phyloP scores from a whole-genome alignment of 2,329 filamentous ascomycete genomes.

The Diaporthe amygdali region DNA sequence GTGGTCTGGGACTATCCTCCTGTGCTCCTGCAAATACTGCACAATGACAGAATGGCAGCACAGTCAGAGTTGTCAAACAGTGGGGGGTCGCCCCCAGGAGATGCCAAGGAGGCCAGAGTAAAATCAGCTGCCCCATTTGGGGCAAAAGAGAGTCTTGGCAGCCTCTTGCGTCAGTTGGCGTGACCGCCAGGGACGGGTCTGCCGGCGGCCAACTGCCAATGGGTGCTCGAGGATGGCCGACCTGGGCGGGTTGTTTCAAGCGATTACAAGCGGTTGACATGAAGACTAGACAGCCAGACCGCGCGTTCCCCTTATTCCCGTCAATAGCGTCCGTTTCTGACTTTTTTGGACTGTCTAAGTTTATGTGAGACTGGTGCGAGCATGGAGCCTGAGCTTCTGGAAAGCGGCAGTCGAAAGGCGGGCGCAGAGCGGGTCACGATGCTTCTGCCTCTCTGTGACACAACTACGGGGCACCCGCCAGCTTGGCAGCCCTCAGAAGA shows the following conservation, averaged over 20 bases:
- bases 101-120: slow-evolving; percentile 10
- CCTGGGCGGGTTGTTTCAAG: slow-evolving; percentile 1
- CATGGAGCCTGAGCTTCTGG: background rate
- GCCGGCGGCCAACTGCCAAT: slow-evolving; percentile 6
- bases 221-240: background rate
- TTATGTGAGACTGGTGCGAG: slow-evolving; percentile 6
- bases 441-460: background rate
- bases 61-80: background rate
- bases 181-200: slow-evolving; percentile 14
- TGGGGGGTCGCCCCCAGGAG: background rate
- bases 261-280: slow-evolving; percentile 1
- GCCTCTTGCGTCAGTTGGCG: slow-evolving; percentile 1
- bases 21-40: too few relatives aligned
- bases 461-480: slow-evolving; percentile 10
- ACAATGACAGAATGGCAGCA: too few relatives aligned
- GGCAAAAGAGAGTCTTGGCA: background rate
- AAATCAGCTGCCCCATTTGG: slow-evolving; percentile 9
- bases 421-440: background rate
- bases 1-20: too few relatives aligned
- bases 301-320: background rate
- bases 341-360: too few relatives aligned
- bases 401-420: background rate
- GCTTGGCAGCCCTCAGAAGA: slow-evolving; percentile 4
- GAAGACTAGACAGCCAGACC: background rate
- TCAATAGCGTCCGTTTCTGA: background rate